phyloP scores from a whole-genome alignment of 176 grass and related monocot genomes.

The Aegilops bicornis region DNA sequence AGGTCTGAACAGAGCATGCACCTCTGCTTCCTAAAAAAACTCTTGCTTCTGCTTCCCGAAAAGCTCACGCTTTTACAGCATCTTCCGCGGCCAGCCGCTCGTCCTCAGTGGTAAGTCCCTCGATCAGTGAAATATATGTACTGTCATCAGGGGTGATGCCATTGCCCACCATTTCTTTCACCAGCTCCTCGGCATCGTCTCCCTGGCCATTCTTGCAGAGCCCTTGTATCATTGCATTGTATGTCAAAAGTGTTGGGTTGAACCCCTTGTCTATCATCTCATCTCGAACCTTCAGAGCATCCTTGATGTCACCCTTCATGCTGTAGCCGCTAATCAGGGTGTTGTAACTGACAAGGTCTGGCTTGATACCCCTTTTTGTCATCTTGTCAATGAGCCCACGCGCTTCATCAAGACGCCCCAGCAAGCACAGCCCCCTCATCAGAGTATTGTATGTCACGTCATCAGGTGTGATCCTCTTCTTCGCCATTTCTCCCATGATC shows the following conservation, averaged over 20 bases:
- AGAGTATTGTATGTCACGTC: constrained; percentile 68
- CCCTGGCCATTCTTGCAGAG: constrained; percentile 63
- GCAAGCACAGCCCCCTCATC: constrained; percentile 61
- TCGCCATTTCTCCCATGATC: constrained; percentile 62
- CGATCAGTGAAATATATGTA: constrained; percentile 64
- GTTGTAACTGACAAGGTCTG: constrained; percentile 75
- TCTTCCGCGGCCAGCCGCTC: not conserved
- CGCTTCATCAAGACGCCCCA: constrained; percentile 55
- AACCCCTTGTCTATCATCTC: constrained; percentile 69
- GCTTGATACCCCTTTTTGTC: constrained; percentile 63
- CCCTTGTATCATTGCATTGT: constrained; percentile 67
- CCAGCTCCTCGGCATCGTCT: constrained; percentile 45
- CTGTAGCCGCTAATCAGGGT: constrained; percentile 65
- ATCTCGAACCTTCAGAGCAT: constrained; percentile 58
- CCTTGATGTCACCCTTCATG: constrained; percentile 72
- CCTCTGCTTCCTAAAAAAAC: not conserved
- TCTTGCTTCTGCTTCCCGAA: not conserved
- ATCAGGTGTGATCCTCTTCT: constrained; percentile 46
- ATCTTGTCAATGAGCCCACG: constrained; percentile 56
- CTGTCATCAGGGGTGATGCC: constrained; percentile 61
- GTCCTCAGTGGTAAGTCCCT: constrained; percentile 35
- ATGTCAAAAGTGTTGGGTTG: constrained; percentile 63
- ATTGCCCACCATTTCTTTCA: constrained; percentile 76
- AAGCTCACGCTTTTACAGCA: constrained; percentile 14
- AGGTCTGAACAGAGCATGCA: not conserved